These are phyloP conservation scores for Triticum aestivum DNA, from an alignment of 176 grass and related monocot genomes.

Conservation along the genomic window IWGSC_CS_RefSeq_v2.1 NC_057808.1:68025845-68026344, in stretches of 20 bases:
- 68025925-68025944: slow-evolving; percentile 22
- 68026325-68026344: neutral
- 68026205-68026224: neutral
- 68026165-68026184: neutral
- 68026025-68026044: slow-evolving; percentile 13
- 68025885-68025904: slow-evolving; percentile 65
- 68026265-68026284: neutral
- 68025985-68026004: slow-evolving; percentile 15
- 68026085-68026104: slow-evolving; percentile 17
- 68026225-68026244: neutral
- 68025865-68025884: slow-evolving; percentile 77
- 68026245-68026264: slow-evolving; percentile 1
- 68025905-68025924: slow-evolving; percentile 81
- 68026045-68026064: slow-evolving; percentile 10
- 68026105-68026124: slow-evolving; percentile 15
- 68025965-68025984: neutral
- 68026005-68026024: slow-evolving; percentile 30
- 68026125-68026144: neutral
- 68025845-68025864: slow-evolving; percentile 62
- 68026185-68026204: neutral
- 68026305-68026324: slow-evolving; percentile 11
- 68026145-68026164: slow-evolving; percentile 11
- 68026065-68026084: slow-evolving; percentile 8
- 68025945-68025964: neutral
- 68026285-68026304: neutral